Evolutionary conservation across 2,329 filamentous ascomycete species (phyloP), one percentile per base, ranked within the genome.

Genomic region (Clarireedia sp.): DNA sequence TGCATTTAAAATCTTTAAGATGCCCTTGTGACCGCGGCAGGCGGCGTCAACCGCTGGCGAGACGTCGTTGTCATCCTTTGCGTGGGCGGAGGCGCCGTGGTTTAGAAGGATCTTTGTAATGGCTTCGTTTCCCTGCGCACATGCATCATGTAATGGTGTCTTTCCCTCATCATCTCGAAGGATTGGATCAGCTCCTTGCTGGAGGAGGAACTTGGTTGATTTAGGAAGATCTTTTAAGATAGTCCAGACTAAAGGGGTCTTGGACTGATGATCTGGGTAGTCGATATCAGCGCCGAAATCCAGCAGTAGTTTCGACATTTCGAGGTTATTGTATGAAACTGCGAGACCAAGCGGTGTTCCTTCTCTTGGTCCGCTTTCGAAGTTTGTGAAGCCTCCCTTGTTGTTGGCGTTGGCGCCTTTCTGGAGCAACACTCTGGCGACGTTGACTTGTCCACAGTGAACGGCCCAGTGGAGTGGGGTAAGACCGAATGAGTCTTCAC

Each of bases 141-240:
- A 55, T 5, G 54, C 54, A 43, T 47, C 49, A 23, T 56, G 54
- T 3, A 56, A 16, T 3, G 54, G 48, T 10, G 54, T 56, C 10
- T 53, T 56, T 1, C 54, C 54, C 17, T 43, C 49, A 2, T 33
- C 43, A 21, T 56, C 54, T 21, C 53, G 26, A 0, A 53, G 24
- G 0, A 52, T 47, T n/a, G 54, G 54, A 53, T 56, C 54, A 3
- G 49, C 48, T 5, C 54, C 54, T 9, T 44, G 17, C 24, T 52
- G 47, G 53, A 60, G 45, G 59, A 72, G 43, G 9, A 56, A 56
- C 21, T 52, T 56, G 0, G 53, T 40, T 1, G 48, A 51, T 29
- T 51, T 51, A 1, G 53, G 53, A 2, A 51, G 29, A 29, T 51
- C 45, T 10, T 55, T 51, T 6, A 47, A 29, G 26, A 55, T 55